A percentile compares a stretch with the other conserved stretches of the same genome.
phyloP scores from a whole-genome alignment of 2,329 filamentous ascomycete genomes.

The Colletotrichum sp. region DNA sequence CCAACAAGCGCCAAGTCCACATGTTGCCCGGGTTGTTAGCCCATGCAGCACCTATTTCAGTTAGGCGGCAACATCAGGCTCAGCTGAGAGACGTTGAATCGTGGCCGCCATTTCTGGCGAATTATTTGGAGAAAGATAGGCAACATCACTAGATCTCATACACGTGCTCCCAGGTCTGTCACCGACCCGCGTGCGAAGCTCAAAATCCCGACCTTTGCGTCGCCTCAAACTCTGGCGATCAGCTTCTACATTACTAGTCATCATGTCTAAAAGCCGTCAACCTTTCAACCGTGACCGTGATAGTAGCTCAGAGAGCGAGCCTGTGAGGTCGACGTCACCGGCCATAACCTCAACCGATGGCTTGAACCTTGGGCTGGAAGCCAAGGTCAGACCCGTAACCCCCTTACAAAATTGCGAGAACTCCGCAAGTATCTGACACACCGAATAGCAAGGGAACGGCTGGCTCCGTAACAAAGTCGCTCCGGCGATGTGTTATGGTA shows the following conservation, averaged over 20 bases:
- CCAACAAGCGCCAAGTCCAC: neutral
- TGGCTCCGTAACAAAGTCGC: neutral
- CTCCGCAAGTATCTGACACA: neutral
- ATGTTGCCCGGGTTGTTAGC: neutral
- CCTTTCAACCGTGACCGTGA: neutral
- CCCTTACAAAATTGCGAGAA: neutral
- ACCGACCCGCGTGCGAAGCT: neutral
- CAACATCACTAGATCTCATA: neutral
- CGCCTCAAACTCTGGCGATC: fast-evolving
- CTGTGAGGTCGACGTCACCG: neutral
- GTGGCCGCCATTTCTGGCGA: neutral
- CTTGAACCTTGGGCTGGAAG: neutral
- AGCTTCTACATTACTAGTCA: fast-evolving
- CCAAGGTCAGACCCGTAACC: neutral
- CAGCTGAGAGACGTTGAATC: neutral
- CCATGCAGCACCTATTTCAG: neutral
- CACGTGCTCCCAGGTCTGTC: fast-evolving
- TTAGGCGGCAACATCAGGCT: neutral
- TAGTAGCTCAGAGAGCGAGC: fast-evolving
- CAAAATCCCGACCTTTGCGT: neutral
- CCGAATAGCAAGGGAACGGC: fast-evolving
- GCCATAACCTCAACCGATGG: fast-evolving
- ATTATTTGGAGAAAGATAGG: neutral
- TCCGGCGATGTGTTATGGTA: neutral
- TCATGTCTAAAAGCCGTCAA: neutral